Conservation (phyloP, 176 grass and related monocot species). For the sorghum (Sorghum bicolor) region DNA sequence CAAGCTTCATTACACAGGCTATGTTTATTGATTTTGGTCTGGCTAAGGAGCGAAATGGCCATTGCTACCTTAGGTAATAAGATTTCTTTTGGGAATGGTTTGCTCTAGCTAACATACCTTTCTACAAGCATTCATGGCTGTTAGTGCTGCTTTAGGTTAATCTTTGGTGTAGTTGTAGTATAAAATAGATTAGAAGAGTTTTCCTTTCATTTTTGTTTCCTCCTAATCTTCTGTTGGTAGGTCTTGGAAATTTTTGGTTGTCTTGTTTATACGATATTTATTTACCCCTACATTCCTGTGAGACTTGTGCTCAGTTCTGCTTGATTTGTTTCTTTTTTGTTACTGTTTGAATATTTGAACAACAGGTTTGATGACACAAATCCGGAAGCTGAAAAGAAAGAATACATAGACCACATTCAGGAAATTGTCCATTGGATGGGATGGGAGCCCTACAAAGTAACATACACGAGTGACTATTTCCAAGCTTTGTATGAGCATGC, state of each 20-base stretch:
- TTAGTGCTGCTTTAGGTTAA: neutral
- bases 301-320: neutral
- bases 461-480: constrained; percentile 97
- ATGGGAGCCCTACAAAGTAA: constrained; percentile 97
- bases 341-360: constrained; percentile 21
- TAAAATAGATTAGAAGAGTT: neutral
- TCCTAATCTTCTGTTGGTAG: neutral
- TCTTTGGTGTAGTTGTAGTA: neutral
- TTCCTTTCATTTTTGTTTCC: neutral
- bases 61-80: constrained; percentile 88
- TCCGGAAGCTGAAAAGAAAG: constrained; percentile 95
- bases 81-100: constrained; percentile 3
- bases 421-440: constrained; percentile 93
- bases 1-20: constrained; percentile 58
- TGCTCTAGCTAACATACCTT: constrained; percentile 16
- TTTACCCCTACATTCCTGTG: neutral
- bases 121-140: neutral
- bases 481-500: constrained; percentile 88
- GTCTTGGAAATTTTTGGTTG: neutral
- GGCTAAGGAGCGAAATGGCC: constrained; percentile 86
- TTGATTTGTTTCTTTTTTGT: constrained; percentile 13
- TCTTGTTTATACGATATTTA: neutral
- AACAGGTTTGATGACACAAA: constrained; percentile 98
- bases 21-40: constrained; percentile 99
- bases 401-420: constrained; percentile 96